Base-by-base conservation (phyloP, 176 grass and related monocot species). In the Ananas comosus region DNA sequence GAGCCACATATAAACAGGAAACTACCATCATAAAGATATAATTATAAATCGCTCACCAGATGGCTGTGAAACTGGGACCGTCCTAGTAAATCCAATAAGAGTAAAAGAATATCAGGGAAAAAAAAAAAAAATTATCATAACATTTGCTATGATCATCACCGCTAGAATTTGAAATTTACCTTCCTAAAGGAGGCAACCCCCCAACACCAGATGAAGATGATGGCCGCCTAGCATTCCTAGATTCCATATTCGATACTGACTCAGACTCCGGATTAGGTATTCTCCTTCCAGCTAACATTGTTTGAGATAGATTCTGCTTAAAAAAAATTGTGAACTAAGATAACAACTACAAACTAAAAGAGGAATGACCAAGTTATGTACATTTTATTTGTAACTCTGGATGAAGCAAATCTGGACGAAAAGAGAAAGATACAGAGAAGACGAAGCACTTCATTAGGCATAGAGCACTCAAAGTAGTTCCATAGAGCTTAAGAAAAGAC, bases 271-370 rank as follows among this genome's bases (percentile, higher is more conserved):
- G 70, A 70, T 81, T 76, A 28, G 85, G 64, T 68, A 85, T 73
- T 80, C 90, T 91, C 89, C 89, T 90, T 49, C 85, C 82, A 61
- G 78, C 82, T 80, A 79, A 78, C 80, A 86, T 99, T 81, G 82
- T 86, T 72, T 99, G 89, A 80, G 94, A 81, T 78, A 93, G 75
- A 84, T 88, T 99, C 90, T 93, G 70, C 49, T 71, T 25, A 76
- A 81, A 3, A 76, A 16, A 79, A 18, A 42, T 7, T 61, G 16
- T 14, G 10, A n/a, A 56, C 16, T 22, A 17, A 17, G 21, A 1
- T 18, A 61, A 61, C n/a, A 61, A n/a, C 2, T 18, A 18, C 17
- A 61, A 61, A 61, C 10, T 18, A 61, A 19, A 21, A 59, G 2
- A 22, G 8, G n/a, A 59, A 42, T 42, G 33, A 42, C 33, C 33